A percentile compares a stretch with the other conserved stretches of the same genome.
phyloP scores from a whole-genome alignment of 768 basidiomycete species.

The Saitozyma sp. region DNA sequence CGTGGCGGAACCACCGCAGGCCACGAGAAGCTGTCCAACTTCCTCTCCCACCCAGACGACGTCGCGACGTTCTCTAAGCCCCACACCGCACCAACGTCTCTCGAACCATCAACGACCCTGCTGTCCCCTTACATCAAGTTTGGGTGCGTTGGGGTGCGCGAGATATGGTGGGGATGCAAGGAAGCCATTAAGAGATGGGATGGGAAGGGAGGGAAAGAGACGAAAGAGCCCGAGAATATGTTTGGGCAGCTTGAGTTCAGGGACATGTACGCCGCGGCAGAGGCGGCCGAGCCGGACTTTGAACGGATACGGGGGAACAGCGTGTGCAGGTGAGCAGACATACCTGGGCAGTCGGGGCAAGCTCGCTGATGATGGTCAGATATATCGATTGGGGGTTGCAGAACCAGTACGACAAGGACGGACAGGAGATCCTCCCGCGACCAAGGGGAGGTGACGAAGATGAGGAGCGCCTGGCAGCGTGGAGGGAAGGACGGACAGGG shows the following conservation, averaged over 20 bases:
- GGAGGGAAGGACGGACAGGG: slow-evolving; percentile 50
- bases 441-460: slow-evolving; percentile 37
- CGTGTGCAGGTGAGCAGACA: slow-evolving; percentile 39
- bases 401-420: slow-evolving; percentile 51
- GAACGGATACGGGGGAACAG: slow-evolving; percentile 51
- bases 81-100: slow-evolving; percentile 48
- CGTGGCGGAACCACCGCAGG: slow-evolving; percentile 49
- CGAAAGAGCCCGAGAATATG: slow-evolving; percentile 52
- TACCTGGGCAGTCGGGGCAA: background rate
- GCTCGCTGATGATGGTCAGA: slow-evolving; percentile 11
- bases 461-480: slow-evolving; percentile 45
- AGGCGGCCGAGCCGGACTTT: slow-evolving; percentile 49
- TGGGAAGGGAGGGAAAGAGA: slow-evolving; percentile 27
- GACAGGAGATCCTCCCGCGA: slow-evolving; percentile 46
- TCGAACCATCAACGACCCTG: slow-evolving; percentile 50
- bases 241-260: slow-evolving; percentile 51
- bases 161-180: slow-evolving; percentile 51
- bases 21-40: slow-evolving; percentile 38
- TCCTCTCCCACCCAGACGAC: slow-evolving; percentile 30
- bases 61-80: slow-evolving; percentile 55
- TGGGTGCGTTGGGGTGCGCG: slow-evolving; percentile 52
- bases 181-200: slow-evolving; percentile 38
- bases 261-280: slow-evolving; percentile 53
- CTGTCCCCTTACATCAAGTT: slow-evolving; percentile 52
- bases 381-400: slow-evolving; percentile 52